Conservation (phyloP, 169 alveolate genomes). For the Eimeria nieschulzi region DNA sequence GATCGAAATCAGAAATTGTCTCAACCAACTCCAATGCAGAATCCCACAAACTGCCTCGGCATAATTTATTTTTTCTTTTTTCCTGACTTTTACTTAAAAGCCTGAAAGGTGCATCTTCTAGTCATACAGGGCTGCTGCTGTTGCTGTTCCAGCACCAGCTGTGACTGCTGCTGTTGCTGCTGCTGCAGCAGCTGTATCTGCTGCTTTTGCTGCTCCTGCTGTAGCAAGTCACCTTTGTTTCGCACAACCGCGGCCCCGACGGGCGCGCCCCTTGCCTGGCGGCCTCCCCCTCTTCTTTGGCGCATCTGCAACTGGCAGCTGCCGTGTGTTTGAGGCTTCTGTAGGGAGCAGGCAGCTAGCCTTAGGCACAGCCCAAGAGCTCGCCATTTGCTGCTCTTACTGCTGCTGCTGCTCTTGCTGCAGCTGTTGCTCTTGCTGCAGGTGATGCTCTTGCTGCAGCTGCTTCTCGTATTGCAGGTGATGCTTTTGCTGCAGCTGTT, state of each 20-base stretch:
- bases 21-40: not conserved
- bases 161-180: conserved; percentile 4
- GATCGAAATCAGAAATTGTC: not conserved
- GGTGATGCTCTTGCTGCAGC: not conserved
- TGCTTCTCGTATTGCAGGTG: not conserved
- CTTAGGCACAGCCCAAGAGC: too few species aligned
- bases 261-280: not conserved
- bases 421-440: not conserved
- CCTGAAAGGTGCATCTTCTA: too few species aligned
- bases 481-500: not conserved
- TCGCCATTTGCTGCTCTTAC: not conserved
- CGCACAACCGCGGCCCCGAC: not conserved
- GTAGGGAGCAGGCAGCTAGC: not conserved
- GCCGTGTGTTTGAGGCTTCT: not conserved
- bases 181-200: not conserved
- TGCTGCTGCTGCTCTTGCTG: not conserved
- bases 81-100: too few species aligned
- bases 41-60: not conserved
- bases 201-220: conserved; percentile 5
- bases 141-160: not conserved
- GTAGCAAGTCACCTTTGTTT: too few species aligned
- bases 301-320: not conserved
- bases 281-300: not conserved
- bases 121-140: not conserved
- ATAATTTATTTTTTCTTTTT: not conserved